These are phyloP conservation scores for Aspergillus hiratsukae DNA, from an alignment of 2,329 filamentous ascomycete genomes.

Conservation along the genomic window DNA sequence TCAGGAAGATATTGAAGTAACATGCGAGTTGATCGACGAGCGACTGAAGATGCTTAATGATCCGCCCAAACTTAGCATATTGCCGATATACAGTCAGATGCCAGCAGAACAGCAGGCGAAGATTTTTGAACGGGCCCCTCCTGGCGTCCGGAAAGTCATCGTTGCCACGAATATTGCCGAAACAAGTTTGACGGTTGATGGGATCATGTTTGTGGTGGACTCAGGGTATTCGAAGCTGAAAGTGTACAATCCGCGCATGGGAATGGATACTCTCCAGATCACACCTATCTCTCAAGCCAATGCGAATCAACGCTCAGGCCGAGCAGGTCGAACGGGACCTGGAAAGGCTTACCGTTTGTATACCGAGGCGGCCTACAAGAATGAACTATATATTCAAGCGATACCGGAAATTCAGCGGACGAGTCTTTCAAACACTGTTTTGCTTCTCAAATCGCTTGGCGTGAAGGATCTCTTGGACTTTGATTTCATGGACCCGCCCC, in stretches of 20 bases:
- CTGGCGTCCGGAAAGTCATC: conserved; percentile 93
- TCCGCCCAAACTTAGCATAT: conserved; percentile 85
- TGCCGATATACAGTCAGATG: conserved; percentile 99
- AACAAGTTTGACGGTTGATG: conserved; percentile 94
- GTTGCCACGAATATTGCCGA: conserved; percentile 98
- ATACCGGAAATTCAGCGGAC: conserved; percentile 98
- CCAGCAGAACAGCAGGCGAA: conserved; percentile 95
- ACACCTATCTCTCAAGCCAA: conserved; percentile 98
- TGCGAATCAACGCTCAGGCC: conserved; percentile 84
- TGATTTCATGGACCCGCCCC: conserved; percentile 98
- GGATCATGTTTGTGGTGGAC: conserved; percentile 99
- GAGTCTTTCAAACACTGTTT: conserved; percentile 89
- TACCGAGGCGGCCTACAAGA: conserved; percentile 90
- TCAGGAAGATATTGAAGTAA: conserved; percentile 96
- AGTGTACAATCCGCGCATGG: conserved; percentile 98
- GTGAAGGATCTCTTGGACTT: conserved; percentile 94
- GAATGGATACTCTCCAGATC: conserved; percentile 97
- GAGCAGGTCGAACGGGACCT: conserved; percentile 88
- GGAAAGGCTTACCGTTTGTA: conserved; percentile 93
- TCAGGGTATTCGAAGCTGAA: conserved; percentile 95
- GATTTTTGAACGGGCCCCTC: conserved; percentile 88
- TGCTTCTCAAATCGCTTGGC: conserved; percentile 89
- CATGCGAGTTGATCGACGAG: conserved; percentile 88
- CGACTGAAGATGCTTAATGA: conserved; percentile 85
- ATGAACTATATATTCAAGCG: conserved; percentile 93